phyloP scores from a whole-genome alignment of 768 basidiomycete species.

The Artomyces pyxidatus region DNA sequence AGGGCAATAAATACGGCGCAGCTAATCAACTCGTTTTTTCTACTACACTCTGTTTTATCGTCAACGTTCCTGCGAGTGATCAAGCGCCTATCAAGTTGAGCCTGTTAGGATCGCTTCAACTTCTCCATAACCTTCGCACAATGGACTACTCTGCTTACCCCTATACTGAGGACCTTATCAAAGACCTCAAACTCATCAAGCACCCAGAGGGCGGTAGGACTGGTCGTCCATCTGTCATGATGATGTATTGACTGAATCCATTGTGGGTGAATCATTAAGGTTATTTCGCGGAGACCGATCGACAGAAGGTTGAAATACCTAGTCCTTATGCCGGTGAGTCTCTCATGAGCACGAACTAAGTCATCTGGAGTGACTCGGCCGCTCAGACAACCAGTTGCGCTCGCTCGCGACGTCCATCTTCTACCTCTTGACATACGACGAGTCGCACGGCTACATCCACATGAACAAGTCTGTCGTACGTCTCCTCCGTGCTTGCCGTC shows the following conservation, averaged over 20 bases:
- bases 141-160: neutral
- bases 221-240: too few relatives aligned
- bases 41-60: too few relatives aligned
- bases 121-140: too few relatives aligned
- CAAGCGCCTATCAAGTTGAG: too few relatives aligned
- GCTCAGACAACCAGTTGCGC: constrained; percentile 21
- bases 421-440: constrained; percentile 38
- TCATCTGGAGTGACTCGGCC: neutral
- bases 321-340: constrained; percentile 27
- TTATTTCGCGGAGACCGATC: constrained; percentile 30
- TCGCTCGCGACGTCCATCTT: constrained; percentile 38
- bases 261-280: constrained; percentile 20
- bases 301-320: constrained; percentile 21
- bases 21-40: too few relatives aligned
- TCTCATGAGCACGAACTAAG: too few relatives aligned
- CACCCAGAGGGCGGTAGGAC: constrained; percentile 24
- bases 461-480: constrained; percentile 42
- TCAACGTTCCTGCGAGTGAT: too few relatives aligned
- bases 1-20: too few relatives aligned
- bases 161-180: constrained; percentile 20
- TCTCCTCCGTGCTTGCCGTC: neutral
- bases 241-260: too few relatives aligned
- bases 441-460: constrained; percentile 33
- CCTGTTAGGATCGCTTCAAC: too few relatives aligned
- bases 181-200: constrained; percentile 20